Base-by-base conservation (phyloP, 140 eudicot genomes). In the Senecio squalidus region DNA sequence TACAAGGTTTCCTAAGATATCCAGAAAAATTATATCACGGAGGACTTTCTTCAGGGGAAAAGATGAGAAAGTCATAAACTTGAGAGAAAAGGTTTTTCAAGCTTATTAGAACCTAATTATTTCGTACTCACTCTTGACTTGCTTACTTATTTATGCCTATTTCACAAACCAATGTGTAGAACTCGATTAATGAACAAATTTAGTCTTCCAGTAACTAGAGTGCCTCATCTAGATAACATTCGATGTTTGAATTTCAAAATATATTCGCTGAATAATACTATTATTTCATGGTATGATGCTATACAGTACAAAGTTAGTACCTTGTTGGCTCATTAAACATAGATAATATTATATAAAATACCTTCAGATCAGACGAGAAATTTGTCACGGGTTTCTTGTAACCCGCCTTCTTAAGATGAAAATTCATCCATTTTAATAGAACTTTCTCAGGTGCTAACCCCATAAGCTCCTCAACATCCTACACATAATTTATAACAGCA, bases 391-490 rank as follows among this genome's bases (percentile, higher is more conserved):
- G 67, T 83, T 86, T 90, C 71, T 80, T 73, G 82, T 90, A 90
- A 44, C 97, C 95, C 25, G 88, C 95, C 68, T 85, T 85, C 71
- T 90, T 86, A 55, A 90, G 97, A 74, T 90, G 97, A 60, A 90
- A 90, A 54, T 90, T 90, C 97, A 90, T 86, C 97, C 97, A 90
- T 50, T 85, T 90, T 71, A 90, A 47, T 38, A 90, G 75, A 29
- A 90, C 47, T 62, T 90, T 90, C 67, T 90, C 97, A 2, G 97
- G 97, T 36, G 97, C 88, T 64, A 86, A 68, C 29, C 85, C 81
- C 76, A 90, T 78, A 43, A 90, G 97, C 85, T 90, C 97, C 78
- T 85, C 97, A 67, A 90, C 83, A 76, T 90, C 95, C 97, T 90
- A 75, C 74, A 82, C n/a, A 44, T 39, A 13, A 41, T 50, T 48